Evolutionary conservation across 1,284 basidiomycete genomes (phyloP).

Genomic region (Ganoderma sp.): DNA sequence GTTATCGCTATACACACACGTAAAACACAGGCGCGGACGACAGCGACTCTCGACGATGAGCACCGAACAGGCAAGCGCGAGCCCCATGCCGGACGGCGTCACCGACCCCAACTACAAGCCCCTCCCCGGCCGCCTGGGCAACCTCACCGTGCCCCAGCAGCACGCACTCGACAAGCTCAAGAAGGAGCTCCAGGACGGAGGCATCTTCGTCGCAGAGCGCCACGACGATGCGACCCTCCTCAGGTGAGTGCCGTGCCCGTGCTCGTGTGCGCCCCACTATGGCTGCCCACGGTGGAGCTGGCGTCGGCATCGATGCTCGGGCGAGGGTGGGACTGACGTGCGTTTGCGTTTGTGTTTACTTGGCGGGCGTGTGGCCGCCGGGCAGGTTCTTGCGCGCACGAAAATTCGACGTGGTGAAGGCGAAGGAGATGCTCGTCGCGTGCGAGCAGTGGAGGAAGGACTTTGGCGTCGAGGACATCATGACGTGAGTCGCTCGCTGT

Average conservation of each 20-base stretch:
- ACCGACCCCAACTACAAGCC: constrained; percentile 76
- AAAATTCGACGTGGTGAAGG: constrained; percentile 85
- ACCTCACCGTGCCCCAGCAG: constrained; percentile 77
- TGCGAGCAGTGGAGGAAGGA: constrained; percentile 93
- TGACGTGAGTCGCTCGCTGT: constrained; percentile 59
- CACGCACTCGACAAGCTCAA: constrained; percentile 77
- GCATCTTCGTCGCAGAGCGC: constrained; percentile 66
- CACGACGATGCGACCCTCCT: constrained; percentile 85
- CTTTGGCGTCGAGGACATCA: constrained; percentile 87
- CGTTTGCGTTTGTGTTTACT: background rate
- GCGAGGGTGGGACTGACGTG: background rate
- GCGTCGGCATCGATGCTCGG: background rate
- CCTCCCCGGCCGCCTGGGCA: constrained; percentile 80
- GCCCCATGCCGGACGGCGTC: constrained; percentile 62
- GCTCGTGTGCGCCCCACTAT: background rate
- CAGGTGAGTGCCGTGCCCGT: constrained; percentile 49
- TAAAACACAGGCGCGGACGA: background rate
- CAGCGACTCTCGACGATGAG: constrained; percentile 27
- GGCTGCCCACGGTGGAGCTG: background rate
- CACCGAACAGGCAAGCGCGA: constrained; percentile 49
- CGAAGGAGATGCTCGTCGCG: constrained; percentile 85
- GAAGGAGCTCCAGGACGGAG: constrained; percentile 68
- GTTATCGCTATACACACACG: background rate
- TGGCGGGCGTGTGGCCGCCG: background rate
- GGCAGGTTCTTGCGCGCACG: constrained; percentile 88